Base-by-base conservation (phyloP, 1,284 basidiomycete species). In the Crocinoboletus sp. region DNA sequence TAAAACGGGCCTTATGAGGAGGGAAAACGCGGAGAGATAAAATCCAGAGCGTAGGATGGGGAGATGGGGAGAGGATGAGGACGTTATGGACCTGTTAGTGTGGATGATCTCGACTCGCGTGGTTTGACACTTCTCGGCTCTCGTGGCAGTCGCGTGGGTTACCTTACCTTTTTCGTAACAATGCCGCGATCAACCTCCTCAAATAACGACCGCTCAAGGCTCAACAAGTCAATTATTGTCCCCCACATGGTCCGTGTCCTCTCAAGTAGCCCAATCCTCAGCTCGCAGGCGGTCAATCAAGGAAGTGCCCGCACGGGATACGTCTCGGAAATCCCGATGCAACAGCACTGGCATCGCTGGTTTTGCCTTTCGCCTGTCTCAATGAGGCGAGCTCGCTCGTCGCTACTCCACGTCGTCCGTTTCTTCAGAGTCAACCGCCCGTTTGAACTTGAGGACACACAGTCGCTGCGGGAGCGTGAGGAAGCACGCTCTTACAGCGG, bases 71-170 rank as follows among this genome's bases (percentile, higher is more conserved):
- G 31, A 43, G 50, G 48, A 46, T 16, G 41, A 28, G 38, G 39
- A 24, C 13, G 37, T 8, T 46, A 50, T 41, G 40, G 36, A 37
- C 36, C 42, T 50, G 60, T 58, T 43, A 41, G 44, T 42, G 50
- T 34, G 56, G 53, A 43, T 63, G 60, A 66, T 65, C 63, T 64
- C 49, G 54, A 40, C 60, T 67, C 61, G 65, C 61, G 61, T 63
- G 61, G 61, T 61, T 59, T 66, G 61, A 59, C 61, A 66, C 51
- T 63, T 60, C 57, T 65, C 59, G 54, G 54, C 48, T 63, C 65
- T 67, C 61, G 61, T 63, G 61, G 61, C 50, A 48, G 49, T 66
- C 61, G 60, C 61, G 61, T 63, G 61, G 60, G 38, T 12, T 7
- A 6, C 0, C 2, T 48, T 50, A 30, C 61, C 49, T 46, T 53